phyloP scores from a whole-genome alignment of 305 asterid genomes.

The Solanum hybrid region DNA sequence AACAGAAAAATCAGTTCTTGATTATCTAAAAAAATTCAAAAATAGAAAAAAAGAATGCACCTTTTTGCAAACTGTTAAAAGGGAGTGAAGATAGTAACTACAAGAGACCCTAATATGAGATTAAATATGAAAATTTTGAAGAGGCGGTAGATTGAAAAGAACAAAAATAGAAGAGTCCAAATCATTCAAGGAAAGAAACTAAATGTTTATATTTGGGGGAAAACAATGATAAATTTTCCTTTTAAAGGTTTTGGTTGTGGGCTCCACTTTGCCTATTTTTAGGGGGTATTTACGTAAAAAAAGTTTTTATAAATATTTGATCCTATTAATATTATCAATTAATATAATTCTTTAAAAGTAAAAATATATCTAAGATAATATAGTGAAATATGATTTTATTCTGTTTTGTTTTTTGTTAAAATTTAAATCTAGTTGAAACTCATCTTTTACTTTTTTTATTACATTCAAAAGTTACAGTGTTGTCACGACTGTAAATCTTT shows the following conservation, averaged over 20 bases:
- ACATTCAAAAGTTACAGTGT: not conserved
- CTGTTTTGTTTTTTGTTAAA: too few relatives aligned
- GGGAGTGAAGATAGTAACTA: not conserved
- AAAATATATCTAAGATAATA: too few relatives aligned
- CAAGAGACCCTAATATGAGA: not conserved
- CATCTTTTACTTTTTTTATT: too few relatives aligned
- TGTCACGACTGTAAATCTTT: too few relatives aligned
- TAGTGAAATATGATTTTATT: too few relatives aligned
- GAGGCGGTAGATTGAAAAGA: not conserved
- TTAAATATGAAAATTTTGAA: not conserved
- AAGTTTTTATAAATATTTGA: not conserved
- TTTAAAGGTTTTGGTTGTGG: slow-evolving; percentile 16
- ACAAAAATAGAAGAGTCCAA: not conserved
- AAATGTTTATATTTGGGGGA: not conserved
- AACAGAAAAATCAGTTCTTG: not conserved
- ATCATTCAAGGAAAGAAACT: not conserved
- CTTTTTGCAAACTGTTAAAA: not conserved
- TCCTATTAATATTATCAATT: not conserved
- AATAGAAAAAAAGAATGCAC: not conserved
- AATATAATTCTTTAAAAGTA: too few relatives aligned
- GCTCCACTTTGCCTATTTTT: not conserved
- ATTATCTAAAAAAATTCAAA: not conserved
- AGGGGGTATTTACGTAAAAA: not conserved
- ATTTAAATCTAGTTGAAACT: not conserved
- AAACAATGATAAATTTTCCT: not conserved